phyloP scores from a whole-genome alignment of 2,329 filamentous ascomycete genomes.

The Acarospora socialis region DNA sequence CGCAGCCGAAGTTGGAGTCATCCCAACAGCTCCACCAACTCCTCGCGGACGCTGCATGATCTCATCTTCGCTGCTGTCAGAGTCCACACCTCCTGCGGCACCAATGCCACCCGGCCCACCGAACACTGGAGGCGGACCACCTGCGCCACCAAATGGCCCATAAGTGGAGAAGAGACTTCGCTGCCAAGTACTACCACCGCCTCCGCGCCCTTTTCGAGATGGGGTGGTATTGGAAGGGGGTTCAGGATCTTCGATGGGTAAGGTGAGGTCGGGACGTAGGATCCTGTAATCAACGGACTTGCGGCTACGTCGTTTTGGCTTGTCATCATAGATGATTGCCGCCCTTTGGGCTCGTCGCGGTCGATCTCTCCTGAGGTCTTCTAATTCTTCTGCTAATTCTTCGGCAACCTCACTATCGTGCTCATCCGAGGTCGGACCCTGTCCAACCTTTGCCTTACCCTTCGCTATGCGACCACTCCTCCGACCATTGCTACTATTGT shows the following conservation, averaged over 20 bases:
- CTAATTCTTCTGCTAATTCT: conserved; percentile 40
- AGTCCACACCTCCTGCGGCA: conserved; percentile 68
- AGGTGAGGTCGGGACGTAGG: conserved; percentile 55
- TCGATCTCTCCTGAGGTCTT: conserved; percentile 28
- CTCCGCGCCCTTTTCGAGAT: conserved; percentile 52
- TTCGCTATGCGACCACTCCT: conserved; percentile 36
- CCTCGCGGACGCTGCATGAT: conserved; percentile 45
- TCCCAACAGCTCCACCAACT: conserved; percentile 48
- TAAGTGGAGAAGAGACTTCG: conserved; percentile 77
- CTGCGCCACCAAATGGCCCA: conserved; percentile 82
- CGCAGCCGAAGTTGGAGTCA: conserved; percentile 43
- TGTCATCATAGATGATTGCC: conserved; percentile 22
- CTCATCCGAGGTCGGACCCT: conserved; percentile 33
- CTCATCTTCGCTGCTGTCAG: conserved; percentile 95
- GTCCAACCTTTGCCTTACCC: conserved; percentile 31
- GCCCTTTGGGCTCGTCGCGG: conserved; percentile 14
- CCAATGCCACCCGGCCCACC: conserved; percentile 60
- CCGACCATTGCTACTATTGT: conserved; percentile 34
- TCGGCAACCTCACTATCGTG: conserved; percentile 43
- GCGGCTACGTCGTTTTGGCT: conserved; percentile 38
- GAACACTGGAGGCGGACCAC: conserved; percentile 56
- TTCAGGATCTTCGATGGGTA: conserved; percentile 61
- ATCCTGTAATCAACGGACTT: conserved; percentile 78
- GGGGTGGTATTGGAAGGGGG: conserved; percentile 54
- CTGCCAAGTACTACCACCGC: conserved; percentile 48